A percentile compares a stretch with the other conserved stretches of the same genome.
phyloP scores from a whole-genome alignment of 2,329 filamentous ascomycete species.

The Trichoderma atroviride region DNA sequence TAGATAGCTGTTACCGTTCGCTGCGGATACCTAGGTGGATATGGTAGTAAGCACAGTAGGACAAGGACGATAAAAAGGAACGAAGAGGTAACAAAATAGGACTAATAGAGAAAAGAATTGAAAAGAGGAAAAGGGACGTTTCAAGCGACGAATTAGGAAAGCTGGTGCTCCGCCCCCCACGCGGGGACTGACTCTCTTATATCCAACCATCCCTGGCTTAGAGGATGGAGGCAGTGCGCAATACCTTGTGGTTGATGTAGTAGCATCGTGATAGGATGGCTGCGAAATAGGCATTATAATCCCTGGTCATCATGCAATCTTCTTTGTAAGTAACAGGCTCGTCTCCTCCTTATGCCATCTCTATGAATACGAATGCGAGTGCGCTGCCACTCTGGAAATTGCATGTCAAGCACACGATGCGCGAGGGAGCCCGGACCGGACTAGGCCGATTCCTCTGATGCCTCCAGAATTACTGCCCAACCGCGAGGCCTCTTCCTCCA shows the following conservation, averaged over 20 bases:
- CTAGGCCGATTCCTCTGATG: background rate
- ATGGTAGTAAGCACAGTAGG: background rate
- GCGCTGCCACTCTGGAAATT: slow-evolving; percentile 13
- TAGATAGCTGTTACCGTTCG: background rate
- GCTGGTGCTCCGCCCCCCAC: background rate
- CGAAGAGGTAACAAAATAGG: background rate
- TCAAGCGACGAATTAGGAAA: background rate
- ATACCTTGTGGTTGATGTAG: background rate
- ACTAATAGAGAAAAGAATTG: background rate
- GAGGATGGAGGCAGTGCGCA: background rate
- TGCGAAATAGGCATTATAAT: background rate
- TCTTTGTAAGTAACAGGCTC: background rate
- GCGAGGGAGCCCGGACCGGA: background rate
- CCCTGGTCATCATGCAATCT: background rate
- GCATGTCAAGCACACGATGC: background rate
- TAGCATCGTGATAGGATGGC: slow-evolving; percentile 12
- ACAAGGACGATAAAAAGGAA: background rate
- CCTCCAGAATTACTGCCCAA: background rate
- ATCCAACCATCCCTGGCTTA: background rate
- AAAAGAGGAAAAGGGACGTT: background rate
- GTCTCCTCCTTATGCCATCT: background rate
- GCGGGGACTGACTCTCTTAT: background rate
- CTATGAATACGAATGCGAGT: slow-evolving; percentile 7
- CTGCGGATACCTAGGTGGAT: background rate
- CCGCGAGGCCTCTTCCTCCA: background rate